phyloP scores from a whole-genome alignment of 2,329 filamentous ascomycete genomes.

The Aspergillus oerlinghausenensis region DNA sequence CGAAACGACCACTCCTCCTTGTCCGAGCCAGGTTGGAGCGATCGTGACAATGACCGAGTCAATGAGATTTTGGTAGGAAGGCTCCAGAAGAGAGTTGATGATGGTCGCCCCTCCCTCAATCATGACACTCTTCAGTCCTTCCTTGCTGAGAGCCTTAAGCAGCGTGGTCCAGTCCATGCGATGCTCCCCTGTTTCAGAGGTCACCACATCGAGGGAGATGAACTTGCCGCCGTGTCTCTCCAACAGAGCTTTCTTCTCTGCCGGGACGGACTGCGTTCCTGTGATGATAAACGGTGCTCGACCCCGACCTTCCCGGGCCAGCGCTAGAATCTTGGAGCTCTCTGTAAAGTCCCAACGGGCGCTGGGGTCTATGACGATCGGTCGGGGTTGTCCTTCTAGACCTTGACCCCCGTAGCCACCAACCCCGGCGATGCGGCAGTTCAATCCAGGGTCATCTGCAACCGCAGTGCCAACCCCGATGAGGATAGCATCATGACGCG shows the following conservation, averaged over 20 bases:
- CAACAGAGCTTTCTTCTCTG: conserved; percentile 16
- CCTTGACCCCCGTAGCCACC: conserved; percentile 49
- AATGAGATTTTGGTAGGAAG: conserved; percentile 53
- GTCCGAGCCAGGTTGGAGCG: conserved; percentile 79
- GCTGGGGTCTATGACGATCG: conserved; percentile 72
- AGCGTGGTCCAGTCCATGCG: conserved; percentile 56
- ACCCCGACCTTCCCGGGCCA: conserved; percentile 60
- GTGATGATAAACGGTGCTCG: conserved; percentile 67
- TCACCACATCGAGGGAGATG: conserved; percentile 21
- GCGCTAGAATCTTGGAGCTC: conserved; percentile 59
- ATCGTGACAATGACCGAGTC: conserved; percentile 80
- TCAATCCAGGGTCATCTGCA: conserved; percentile 79
- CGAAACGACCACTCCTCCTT: conserved; percentile 72
- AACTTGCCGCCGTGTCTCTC: conserved; percentile 29
- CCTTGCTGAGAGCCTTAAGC: conserved; percentile 48
- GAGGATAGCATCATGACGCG: conserved; percentile 76
- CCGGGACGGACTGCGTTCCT: conserved; percentile 8
- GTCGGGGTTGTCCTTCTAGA: conserved; percentile 62
- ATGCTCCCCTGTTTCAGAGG: conserved; percentile 9
- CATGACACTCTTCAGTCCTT: conserved; percentile 74
- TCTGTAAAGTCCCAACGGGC: conserved; percentile 62
- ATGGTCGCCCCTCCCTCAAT: conserved; percentile 78
- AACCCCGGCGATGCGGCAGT: conserved; percentile 67
- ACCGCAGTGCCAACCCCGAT: conserved; percentile 79
- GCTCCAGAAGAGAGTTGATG: conserved; percentile 71